Evolutionary conservation across 1,284 basidiomycete species (phyloP).

Genomic region (Cryptococcus wingfieldii): DNA sequence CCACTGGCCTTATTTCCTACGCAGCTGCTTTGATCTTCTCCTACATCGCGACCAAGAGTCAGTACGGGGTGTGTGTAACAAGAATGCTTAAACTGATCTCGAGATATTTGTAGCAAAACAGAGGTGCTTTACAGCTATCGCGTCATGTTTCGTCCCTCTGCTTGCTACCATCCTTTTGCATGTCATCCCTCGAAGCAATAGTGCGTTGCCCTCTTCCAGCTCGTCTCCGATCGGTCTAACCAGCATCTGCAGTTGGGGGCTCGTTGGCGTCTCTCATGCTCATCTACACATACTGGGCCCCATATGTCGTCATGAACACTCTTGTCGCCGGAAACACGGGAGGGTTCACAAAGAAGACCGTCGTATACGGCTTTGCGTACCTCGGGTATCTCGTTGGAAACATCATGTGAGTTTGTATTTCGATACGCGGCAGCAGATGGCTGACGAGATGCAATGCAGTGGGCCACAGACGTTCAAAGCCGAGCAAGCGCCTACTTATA

Average conservation of each 20-base stretch:
- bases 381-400: constrained; percentile 28
- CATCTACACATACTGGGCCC: constrained; percentile 25
- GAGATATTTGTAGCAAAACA: constrained; percentile 1
- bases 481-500: constrained; percentile 22
- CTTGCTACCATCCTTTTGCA: constrained; percentile 18
- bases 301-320: constrained; percentile 26
- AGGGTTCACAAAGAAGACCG: constrained; percentile 33
- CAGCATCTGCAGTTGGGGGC: constrained; percentile 11
- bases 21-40: constrained; percentile 24
- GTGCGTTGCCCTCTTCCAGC: constrained; percentile 18
- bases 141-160: constrained; percentile 15
- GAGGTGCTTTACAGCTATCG: constrained; percentile 9
- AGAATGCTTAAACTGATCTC: background rate
- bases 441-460: background rate
- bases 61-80: background rate
- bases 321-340: constrained; percentile 26
- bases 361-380: constrained; percentile 26
- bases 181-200: constrained; percentile 21
- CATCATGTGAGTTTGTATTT: constrained; percentile 2
- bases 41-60: constrained; percentile 19
- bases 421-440: background rate
- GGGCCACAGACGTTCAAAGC: constrained; percentile 30
- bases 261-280: constrained; percentile 23
- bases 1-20: constrained; percentile 37
- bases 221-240: background rate